These are phyloP conservation scores for Articulospora tetracladia DNA, from an alignment of 495 filamentous ascomycete species.

Conservation along the genomic window DNA sequence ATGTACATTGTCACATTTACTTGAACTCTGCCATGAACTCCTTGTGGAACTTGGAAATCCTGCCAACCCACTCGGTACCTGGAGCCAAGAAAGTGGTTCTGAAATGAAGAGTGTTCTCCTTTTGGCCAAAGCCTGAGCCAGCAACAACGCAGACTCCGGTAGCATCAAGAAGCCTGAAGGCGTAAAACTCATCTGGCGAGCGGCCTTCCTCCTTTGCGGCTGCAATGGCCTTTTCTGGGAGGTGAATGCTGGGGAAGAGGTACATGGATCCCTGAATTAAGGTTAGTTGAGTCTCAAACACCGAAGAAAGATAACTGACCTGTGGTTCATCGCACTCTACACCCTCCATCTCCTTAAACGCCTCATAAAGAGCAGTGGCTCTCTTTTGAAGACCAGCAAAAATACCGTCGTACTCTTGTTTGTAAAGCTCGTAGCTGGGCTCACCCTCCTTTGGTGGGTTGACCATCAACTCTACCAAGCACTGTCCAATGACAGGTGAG, in stretches of 20 bases:
- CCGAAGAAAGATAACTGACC: slow-evolving; percentile 31
- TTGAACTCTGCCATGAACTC: slow-evolving; percentile 85
- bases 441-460: slow-evolving; percentile 85
- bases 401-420: slow-evolving; percentile 77
- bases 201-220: slow-evolving; percentile 71
- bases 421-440: slow-evolving; percentile 76
- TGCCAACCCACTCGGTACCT: slow-evolving; percentile 89
- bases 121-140: slow-evolving; percentile 91
- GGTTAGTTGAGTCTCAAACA: slow-evolving; percentile 5
- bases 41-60: slow-evolving; percentile 83
- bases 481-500: slow-evolving; percentile 92
- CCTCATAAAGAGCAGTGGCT: slow-evolving; percentile 79
- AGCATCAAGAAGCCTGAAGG: slow-evolving; percentile 80
- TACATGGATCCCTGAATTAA: slow-evolving; percentile 84
- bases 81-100: slow-evolving; percentile 95
- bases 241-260: slow-evolving; percentile 88
- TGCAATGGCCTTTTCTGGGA: slow-evolving; percentile 69
- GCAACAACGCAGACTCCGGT: slow-evolving; percentile 96
- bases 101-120: slow-evolving; percentile 87
- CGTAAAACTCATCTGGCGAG: slow-evolving; percentile 89
- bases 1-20: slow-evolving; percentile 17
- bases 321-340: slow-evolving; percentile 82
- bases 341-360: slow-evolving; percentile 92
- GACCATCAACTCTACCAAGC: slow-evolving; percentile 93
- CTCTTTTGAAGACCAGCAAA: slow-evolving; percentile 69